phyloP scores from a whole-genome alignment of 805 yeast genomes.

The Starmerella cellae region DNA sequence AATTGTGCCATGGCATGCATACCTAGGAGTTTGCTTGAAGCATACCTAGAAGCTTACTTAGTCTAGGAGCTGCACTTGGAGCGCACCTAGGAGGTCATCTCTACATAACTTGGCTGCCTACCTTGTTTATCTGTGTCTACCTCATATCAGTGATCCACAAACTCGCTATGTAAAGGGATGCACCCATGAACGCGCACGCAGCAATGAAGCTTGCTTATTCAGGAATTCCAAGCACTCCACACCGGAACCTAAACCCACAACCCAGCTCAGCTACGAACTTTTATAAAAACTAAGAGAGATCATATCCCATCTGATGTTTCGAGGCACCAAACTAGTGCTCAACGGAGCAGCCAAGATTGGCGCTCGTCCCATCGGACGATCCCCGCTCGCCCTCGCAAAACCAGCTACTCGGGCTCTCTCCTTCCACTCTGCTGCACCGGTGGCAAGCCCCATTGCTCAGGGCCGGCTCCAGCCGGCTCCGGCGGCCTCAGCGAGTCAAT shows the following conservation, averaged over 20 bases:
- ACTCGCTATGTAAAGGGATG: too few species aligned
- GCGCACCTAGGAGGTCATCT: too few species aligned
- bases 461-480: background rate
- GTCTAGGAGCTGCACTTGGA: too few species aligned
- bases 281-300: background rate
- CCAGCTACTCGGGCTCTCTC: background rate
- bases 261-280: background rate
- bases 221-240: background rate
- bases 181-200: too few species aligned
- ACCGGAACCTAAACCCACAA: slow-evolving; percentile 2
- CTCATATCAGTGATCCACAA: too few species aligned
- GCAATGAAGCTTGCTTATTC: too few species aligned
- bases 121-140: too few species aligned
- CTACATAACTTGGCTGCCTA: too few species aligned
- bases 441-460: background rate
- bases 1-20: too few species aligned
- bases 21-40: too few species aligned
- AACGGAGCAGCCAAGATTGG: background rate
- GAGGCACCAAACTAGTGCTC: background rate
- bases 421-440: background rate
- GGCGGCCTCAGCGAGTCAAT: background rate
- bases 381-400: background rate
- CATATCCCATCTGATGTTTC: background rate
- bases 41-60: too few species aligned
- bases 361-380: background rate